Conservation (phyloP, 2,329 filamentous ascomycete species). For the Sporothrix pseudoabietina region DNA sequence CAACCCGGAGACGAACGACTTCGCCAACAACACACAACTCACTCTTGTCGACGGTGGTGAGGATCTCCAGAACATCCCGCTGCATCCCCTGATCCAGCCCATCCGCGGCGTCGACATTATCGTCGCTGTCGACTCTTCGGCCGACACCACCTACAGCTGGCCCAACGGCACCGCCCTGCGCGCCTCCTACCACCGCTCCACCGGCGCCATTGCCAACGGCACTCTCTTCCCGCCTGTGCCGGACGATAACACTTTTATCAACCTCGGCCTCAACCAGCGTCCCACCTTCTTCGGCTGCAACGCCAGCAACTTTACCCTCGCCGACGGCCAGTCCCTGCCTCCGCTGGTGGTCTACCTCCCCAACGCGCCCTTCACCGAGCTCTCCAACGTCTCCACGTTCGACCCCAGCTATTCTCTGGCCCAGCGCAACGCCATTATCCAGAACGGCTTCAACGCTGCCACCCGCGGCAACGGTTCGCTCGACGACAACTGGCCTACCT, state of each 20-base stretch:
- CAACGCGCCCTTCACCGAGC: conserved; percentile 75
- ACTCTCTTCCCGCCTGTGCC: conserved; percentile 63
- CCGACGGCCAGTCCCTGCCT: conserved; percentile 33
- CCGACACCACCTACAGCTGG: conserved; percentile 60
- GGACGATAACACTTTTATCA: conserved; percentile 57
- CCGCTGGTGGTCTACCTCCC: conserved; percentile 67
- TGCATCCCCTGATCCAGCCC: conserved; percentile 55
- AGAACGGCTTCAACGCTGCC: conserved; percentile 81
- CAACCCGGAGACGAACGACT: conserved; percentile 47
- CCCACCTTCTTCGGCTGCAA: conserved; percentile 67
- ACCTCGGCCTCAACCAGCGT: conserved; percentile 59
- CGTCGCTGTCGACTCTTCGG: conserved; percentile 65
- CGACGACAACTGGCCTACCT: conserved; percentile 75
- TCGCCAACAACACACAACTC: conserved; percentile 44
- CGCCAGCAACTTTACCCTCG: conserved; percentile 41
- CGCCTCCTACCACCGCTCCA: conserved; percentile 59
- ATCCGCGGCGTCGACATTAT: conserved; percentile 61
- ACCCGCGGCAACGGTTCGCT: conserved; percentile 80
- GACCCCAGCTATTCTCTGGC: conserved; percentile 62
- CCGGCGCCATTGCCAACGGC: conserved; percentile 52
- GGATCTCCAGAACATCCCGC: conserved; percentile 54
- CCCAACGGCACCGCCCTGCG: conserved; percentile 63
- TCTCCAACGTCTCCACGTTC: conserved; percentile 81
- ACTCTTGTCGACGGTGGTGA: conserved; percentile 55
- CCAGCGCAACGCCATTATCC: conserved; percentile 76